Conservation (phyloP, 441 rosid genomes). For the Syzygium syzygioides region DNA sequence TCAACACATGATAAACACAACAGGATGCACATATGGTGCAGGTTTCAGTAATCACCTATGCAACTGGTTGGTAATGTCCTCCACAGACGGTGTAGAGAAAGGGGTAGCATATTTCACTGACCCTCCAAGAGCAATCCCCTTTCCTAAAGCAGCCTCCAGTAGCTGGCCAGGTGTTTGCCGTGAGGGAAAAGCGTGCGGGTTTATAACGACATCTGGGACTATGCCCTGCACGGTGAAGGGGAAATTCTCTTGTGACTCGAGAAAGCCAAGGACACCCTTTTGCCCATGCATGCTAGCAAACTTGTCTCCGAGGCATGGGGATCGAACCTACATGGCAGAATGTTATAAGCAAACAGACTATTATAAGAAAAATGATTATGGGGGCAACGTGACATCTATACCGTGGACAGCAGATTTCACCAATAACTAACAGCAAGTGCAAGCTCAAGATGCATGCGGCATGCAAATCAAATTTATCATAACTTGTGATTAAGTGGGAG, state of each 20-base stretch:
- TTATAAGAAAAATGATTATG: background rate
- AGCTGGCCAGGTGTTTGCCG: conserved; percentile 97
- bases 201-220: conserved; percentile 88
- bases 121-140: conserved; percentile 80
- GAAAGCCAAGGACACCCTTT: conserved; percentile 88
- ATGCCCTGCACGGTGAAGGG: conserved; percentile 90
- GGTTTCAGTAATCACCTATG: conserved; percentile 48
- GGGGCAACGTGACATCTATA: background rate
- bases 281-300: conserved; percentile 99
- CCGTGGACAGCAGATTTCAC: background rate
- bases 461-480: background rate
- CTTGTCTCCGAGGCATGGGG: conserved; percentile 93
- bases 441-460: background rate
- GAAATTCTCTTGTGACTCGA: conserved; percentile 91
- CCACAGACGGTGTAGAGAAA: conserved; percentile 68
- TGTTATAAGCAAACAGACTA: background rate
- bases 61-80: conserved; percentile 74
- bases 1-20: background rate
- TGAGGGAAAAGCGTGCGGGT: conserved; percentile 97
- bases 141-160: conserved; percentile 87
- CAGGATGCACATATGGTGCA: background rate
- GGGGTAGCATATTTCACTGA: conserved; percentile 71
- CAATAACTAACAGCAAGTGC: background rate
- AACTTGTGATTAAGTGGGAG: background rate
- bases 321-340: conserved; percentile 53